Base-by-base conservation (phyloP, 2,329 filamentous ascomycete species). In the Akanthomyces muscarius region DNA sequence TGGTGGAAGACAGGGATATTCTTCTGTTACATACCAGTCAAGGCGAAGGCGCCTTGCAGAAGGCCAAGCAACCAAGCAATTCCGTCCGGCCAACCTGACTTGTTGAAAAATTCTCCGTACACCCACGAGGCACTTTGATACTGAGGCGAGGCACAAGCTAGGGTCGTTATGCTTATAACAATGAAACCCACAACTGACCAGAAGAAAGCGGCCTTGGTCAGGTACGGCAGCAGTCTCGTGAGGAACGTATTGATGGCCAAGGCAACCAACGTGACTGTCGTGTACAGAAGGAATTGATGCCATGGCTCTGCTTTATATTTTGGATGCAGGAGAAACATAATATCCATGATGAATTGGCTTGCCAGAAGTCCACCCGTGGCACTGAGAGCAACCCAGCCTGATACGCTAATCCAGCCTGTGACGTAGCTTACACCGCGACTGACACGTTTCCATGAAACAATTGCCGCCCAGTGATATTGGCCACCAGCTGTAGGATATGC, bases 211-310 rank as follows among this genome's bases (percentile, higher is more conserved):
- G 80, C 80, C 70, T 89, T 86, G 70, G 87, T 91, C 68, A 91
- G 78, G 18, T 82, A 79, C 0, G 88, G 88, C 3, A 92, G 78
- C 4, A 86, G 68, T 2, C 70, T 65, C 0, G 69, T 74, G n/a
- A 82, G 77, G 66, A 90, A 88, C 1, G 85, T 83, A 66, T 91
- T 91, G 73, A 90, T 77, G 52, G 83, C 62, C 64, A 90, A 84
- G 3, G 86, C 86, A n/a, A 83, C 73, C 25, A 86, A 63, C 6
- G 84, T 87, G 70, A 86, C 87, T 11, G 73, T 86, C 48, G 89
- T 80, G 72, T 90, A 91, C 54, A 91, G 86, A 28, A 91, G 77
- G 72, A 91, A 91, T 66, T 90, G 86, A 68, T 91, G 88, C 86
- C 88, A 91, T 5, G 83, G 69, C 69, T 88, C 73, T 2, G 83